phyloP scores from a whole-genome alignment of 2,329 filamentous ascomycete species.

The Scytalidium lignicola region DNA sequence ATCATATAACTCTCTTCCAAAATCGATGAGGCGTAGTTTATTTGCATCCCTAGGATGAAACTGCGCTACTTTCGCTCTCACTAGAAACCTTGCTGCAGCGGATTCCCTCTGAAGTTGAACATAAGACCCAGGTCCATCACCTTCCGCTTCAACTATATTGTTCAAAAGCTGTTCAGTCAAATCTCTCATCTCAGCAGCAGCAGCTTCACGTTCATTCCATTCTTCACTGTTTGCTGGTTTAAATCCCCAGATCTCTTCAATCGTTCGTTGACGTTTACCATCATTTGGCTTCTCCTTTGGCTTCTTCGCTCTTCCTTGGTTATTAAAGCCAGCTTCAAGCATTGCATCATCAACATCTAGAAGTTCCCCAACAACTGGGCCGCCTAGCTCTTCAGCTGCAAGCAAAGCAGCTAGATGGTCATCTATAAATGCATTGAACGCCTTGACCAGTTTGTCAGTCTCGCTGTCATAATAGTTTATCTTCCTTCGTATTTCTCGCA shows the following conservation, averaged over 20 bases:
- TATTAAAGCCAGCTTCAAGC: slow-evolving; percentile 54
- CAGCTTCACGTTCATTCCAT: slow-evolving; percentile 31
- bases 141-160: slow-evolving; percentile 47
- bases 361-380: slow-evolving; percentile 73
- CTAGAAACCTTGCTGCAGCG: slow-evolving; percentile 57
- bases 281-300: slow-evolving; percentile 35
- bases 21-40: slow-evolving; percentile 55
- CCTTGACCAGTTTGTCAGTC: slow-evolving; percentile 55
- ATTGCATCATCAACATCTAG: slow-evolving; percentile 59
- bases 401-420: slow-evolving; percentile 67
- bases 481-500: slow-evolving; percentile 55
- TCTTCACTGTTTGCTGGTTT: slow-evolving; percentile 32
- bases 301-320: slow-evolving; percentile 52
- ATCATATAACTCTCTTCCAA: slow-evolving; percentile 57
- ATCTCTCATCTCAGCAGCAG: slow-evolving; percentile 55
- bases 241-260: slow-evolving; percentile 57
- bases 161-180: slow-evolving; percentile 59
- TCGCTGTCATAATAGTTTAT: slow-evolving; percentile 56
- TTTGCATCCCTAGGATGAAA: slow-evolving; percentile 61
- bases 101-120: slow-evolving; percentile 55
- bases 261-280: slow-evolving; percentile 52
- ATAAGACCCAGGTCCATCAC: slow-evolving; percentile 52
- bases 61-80: slow-evolving; percentile 60
- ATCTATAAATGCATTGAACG: slow-evolving; percentile 67
- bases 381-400: slow-evolving; percentile 77